A percentile compares a stretch with the other conserved stretches of the same genome.
phyloP scores from a whole-genome alignment of 1,139 yeast genomes.

The Williopsis jadinii region DNA sequence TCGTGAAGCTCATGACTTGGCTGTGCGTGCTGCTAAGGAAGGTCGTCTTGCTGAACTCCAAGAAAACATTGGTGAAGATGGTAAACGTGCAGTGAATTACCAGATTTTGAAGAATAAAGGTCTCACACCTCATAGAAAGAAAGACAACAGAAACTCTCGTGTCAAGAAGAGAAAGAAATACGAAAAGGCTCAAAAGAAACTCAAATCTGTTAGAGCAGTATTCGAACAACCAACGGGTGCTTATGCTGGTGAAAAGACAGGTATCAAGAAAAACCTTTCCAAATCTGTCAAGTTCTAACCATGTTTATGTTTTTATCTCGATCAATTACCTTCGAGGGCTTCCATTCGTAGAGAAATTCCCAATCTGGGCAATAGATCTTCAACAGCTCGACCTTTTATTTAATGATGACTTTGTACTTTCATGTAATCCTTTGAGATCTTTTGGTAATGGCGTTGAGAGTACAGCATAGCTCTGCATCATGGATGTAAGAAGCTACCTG shows the following conservation, averaged over 20 bases:
- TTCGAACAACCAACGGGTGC: constrained; percentile 76
- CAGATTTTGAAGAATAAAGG: constrained; percentile 95
- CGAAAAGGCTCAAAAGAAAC: constrained; percentile 91
- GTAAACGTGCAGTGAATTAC: constrained; percentile 91
- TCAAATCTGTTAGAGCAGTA: constrained; percentile 83
- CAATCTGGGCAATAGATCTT: too few species aligned
- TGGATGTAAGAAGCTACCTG: constrained; percentile 31
- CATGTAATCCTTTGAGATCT: constrained; percentile 25
- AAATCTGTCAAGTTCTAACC: constrained; percentile 67
- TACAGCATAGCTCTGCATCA: constrained; percentile 34
- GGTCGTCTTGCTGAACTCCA: constrained; percentile 72
- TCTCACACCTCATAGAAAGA: constrained; percentile 84
- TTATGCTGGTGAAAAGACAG: constrained; percentile 91
- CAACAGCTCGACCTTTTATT: too few species aligned
- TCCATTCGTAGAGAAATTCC: too few species aligned
- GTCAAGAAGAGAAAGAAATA: constrained; percentile 98
- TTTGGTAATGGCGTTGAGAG: constrained; percentile 23
- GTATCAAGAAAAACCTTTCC: constrained; percentile 90
- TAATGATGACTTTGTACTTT: not conserved
- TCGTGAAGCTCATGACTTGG: constrained; percentile 60
- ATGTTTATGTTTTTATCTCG: not conserved
- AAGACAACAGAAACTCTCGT: constrained; percentile 91
- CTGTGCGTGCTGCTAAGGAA: constrained; percentile 74
- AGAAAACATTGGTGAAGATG: constrained; percentile 63
- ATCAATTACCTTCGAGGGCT: not conserved